Evolutionary conservation across 1,284 basidiomycete species (phyloP), one percentile per base, ranked within the genome.

Genomic region (Puccinia sorghi): DNA sequence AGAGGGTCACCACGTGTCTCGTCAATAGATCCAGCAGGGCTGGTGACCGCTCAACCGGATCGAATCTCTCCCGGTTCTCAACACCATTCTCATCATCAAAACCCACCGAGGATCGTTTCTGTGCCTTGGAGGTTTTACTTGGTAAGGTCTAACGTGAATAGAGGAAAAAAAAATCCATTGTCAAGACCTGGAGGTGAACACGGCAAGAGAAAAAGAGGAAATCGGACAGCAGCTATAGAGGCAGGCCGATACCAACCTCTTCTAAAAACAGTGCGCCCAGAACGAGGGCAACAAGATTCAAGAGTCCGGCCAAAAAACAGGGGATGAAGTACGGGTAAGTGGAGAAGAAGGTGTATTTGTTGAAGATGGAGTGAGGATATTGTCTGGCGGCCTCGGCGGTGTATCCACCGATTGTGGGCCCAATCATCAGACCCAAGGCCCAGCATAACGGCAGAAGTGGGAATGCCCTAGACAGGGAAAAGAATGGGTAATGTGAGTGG

Each of bases 251-350:
- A 61, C 75, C 32, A 8, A 70, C 75, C 54, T 77, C 75, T 22
- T 77, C 75, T 27, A 77, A 32, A 39, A 41, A 77, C 56, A 77
- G 69, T 17, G 57, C 43, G 13, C 75, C 75, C 12, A 77, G 37
- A 17, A 77, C 43, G 54, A 77, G 39, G 15, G 75, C 75, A 17
- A 70, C 8, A 25, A 70, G 20, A 41, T 77, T 77, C 22, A 77
- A 61, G 37, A 69, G 39, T 32, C 75, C 75, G 15, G 50, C 75
- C 43, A 52, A 41, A 20, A 77, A 27, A 61, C 75, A 77, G 8
- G 75, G 75, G 25, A 77, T 27, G 27, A 77, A 77, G 66, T 77
- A 77, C 27, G 75, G 75, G 41, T 77, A 70, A n/a, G 67, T 67
- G 20, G 56, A 59, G 37, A 77, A 70, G 37, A 77, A 77, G 6